Evolutionary conservation across 345 rosid genomes (phyloP).

Genomic region (Arabidopsis thaliana): DNA sequence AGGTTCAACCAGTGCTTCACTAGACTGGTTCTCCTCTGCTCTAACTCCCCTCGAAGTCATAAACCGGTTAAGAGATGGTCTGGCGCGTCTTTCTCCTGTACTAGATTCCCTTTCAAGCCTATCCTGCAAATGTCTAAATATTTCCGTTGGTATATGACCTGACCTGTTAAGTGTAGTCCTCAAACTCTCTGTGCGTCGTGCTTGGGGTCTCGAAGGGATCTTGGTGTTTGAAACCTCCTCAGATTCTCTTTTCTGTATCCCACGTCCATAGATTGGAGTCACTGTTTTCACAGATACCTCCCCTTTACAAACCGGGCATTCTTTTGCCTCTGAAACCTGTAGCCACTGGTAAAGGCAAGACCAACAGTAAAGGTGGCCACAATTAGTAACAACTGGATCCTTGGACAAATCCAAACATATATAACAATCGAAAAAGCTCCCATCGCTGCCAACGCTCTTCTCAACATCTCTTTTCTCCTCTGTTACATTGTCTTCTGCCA

Average conservation of each 20-base stretch:
- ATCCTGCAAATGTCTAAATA: conserved; percentile 68
- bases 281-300: conserved; percentile 71
- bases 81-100: conserved; percentile 42
- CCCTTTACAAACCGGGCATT: conserved; percentile 95
- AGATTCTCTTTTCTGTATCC: conserved; percentile 49
- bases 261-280: conserved; percentile 90
- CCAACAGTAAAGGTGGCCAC: conserved; percentile 98
- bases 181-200: conserved; percentile 76
- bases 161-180: conserved; percentile 72
- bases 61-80: conserved; percentile 53
- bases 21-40: conserved; percentile 57
- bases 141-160: conserved; percentile 57
- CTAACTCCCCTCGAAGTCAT: conserved; percentile 64
- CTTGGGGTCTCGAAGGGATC: conserved; percentile 77
- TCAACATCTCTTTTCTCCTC: conserved; percentile 61
- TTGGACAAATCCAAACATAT: conserved; percentile 77
- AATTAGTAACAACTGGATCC: conserved; percentile 88
- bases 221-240: conserved; percentile 59
- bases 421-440: conserved; percentile 78
- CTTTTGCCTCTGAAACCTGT: conserved; percentile 76
- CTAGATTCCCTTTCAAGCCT: conserved; percentile 61
- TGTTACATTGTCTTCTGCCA: conserved; percentile 51
- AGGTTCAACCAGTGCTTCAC: conserved; percentile 41
- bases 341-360: conserved; percentile 84
- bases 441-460: conserved; percentile 60